Evolutionary conservation across 1,284 basidiomycete species (phyloP), one percentile per base, ranked within the genome.

Genomic region (Ustilago esculenta): DNA sequence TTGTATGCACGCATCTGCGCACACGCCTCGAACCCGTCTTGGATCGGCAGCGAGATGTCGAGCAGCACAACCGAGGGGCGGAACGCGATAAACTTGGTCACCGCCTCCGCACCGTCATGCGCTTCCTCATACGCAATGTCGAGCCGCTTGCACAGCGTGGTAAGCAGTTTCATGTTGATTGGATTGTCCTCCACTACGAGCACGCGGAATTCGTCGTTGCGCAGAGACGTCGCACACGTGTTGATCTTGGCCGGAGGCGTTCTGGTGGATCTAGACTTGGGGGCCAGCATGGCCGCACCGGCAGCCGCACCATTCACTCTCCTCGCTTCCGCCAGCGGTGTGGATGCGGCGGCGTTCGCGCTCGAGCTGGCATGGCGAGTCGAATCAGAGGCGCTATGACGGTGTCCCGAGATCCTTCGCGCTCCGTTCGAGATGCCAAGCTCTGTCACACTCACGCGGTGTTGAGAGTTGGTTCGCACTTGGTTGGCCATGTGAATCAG

Each of bases 141-240:
- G 10, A 64, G 49, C 5, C 65, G 55, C 29, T 72, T 59, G 49
- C 66, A 53, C 2, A 75, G 51, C 6, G 70, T 61, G 18, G 73
- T 72, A 21, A 78, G 57, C 15, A 78, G 58, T 20, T 35, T 40
- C 64, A 78, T 68, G 60, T 78, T 77, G 49, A 76, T 64, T 20
- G 72, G 72, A 35, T 78, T 78, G 65, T 78, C 76, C 47, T 77
- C 76, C 7, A 78, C 76, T 11, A 75, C 55, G 0, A 78, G 64
- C 4, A 75, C 72, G 14, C 58, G 44, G 46, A 76, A 77, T 39
- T 65, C 72, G 27, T 68, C 53, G 11, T 51, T 33, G 20, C 21
- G 17, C 21, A 30, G 27, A 0, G 36, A 6, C 14, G 46, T 4
- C 20, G 29, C 20, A n/a, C 30, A n/a, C 7, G 52, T 67, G 43